A percentile compares a stretch with the other conserved stretches of the same genome.
Conservation (phyloP, 805 yeast genomes). For the Lipomyces spencermartinsiae region DNA sequence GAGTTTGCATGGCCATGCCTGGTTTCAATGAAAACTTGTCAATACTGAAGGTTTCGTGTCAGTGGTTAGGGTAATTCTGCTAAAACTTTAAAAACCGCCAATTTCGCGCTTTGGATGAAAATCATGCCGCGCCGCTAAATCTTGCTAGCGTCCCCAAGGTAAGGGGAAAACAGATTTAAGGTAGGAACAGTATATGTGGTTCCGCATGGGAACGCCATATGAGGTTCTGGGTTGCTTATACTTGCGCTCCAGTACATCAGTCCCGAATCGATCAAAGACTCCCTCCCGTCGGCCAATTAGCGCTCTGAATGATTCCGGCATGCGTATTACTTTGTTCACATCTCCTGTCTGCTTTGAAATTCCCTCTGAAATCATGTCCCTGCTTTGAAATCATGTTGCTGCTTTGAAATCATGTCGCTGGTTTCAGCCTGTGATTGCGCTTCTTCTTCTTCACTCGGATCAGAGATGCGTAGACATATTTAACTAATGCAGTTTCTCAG, state of each 20-base stretch:
- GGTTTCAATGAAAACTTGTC: too few species aligned
- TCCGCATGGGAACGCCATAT: slow-evolving; percentile 1
- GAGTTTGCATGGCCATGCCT: too few species aligned
- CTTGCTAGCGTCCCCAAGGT: too few species aligned
- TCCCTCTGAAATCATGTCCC: too few species aligned
- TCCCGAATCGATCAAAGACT: too few species aligned
- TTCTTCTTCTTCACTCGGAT: not conserved
- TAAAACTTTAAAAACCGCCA: too few species aligned
- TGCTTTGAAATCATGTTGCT: not conserved
- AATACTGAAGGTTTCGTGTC: too few species aligned
- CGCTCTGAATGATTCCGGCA: not conserved
- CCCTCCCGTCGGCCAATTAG: slow-evolving; percentile 2
- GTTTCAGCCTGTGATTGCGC: slow-evolving; percentile 1
- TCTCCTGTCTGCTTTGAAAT: not conserved
- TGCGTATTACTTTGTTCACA: too few species aligned
- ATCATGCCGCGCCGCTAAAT: too few species aligned
- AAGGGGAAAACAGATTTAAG: not conserved
- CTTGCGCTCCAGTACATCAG: not conserved
- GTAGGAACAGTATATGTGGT: not conserved
- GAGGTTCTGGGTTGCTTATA: not conserved
- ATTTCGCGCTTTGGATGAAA: too few species aligned
- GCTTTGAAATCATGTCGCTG: not conserved
- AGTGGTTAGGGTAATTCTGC: too few species aligned
- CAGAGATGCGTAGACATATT: not conserved
- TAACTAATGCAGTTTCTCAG: not conserved